Evolutionary conservation across 78 protist genomes (phyloP).

Genomic region (Dictyostelium citrinum): DNA sequence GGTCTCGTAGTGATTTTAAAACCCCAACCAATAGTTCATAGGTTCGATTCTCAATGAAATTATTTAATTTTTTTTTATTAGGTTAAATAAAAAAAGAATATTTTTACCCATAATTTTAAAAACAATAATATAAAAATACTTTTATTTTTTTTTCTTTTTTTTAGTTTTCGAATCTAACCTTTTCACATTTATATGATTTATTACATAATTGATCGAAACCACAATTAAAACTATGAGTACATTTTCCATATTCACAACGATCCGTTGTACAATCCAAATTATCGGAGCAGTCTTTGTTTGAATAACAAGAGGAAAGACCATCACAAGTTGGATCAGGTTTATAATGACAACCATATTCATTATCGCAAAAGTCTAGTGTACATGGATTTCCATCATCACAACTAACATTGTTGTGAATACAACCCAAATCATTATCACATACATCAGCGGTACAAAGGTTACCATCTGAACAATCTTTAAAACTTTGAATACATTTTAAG

Average conservation of each 20-base stretch:
- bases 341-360: background rate
- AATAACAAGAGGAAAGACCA: background rate
- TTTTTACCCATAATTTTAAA: too few relatives aligned
- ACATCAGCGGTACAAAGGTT: conserved; percentile 26
- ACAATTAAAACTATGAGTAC: background rate
- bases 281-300: background rate
- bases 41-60: background rate
- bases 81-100: too few relatives aligned
- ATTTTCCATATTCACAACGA: background rate
- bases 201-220: conserved; percentile 10
- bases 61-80: too few relatives aligned
- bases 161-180: conserved; percentile 3
- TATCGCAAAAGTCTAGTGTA: conserved; percentile 34
- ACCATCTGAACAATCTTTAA: conserved; percentile 22
- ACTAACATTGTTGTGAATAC: background rate
- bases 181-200: background rate
- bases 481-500: background rate
- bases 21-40: background rate
- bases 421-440: background rate
- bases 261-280: background rate
- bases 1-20: background rate
- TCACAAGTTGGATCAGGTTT: conserved; percentile 1
- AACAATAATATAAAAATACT: background rate
- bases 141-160: background rate
- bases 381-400: conserved; percentile 43